Percentiles rank a stretch among this genome's conserved stretches.
Evolutionary conservation across 139 green algal species (phyloP).

Genomic region (Tetradesmus lagerheimii): DNA sequence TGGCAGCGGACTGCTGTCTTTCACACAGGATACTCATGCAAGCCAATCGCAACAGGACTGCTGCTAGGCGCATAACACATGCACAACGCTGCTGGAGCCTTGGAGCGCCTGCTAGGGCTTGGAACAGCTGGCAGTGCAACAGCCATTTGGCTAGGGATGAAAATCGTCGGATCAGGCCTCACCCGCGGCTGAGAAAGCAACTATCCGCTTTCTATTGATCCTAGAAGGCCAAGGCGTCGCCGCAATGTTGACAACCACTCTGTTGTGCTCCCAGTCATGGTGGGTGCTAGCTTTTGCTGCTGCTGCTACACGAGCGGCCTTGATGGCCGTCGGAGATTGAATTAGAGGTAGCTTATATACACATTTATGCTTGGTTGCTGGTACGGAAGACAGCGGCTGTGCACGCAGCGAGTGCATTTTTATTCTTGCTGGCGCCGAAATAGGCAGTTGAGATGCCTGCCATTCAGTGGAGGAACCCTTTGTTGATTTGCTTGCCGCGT

Average conservation of each 20-base stretch:
- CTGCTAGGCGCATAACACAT: no score
- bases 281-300: not conserved
- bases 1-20: not conserved
- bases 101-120: not conserved
- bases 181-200: constrained; percentile 13
- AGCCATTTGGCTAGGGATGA: not conserved
- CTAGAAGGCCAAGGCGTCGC: not conserved
- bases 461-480: not conserved
- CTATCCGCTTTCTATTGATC: constrained; percentile 5
- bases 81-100: not conserved
- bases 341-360: not conserved
- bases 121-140: not conserved
- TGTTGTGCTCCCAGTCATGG: not conserved
- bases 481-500: not conserved
- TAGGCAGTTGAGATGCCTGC: not conserved
- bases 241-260: not conserved
- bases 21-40: no score
- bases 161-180: not conserved
- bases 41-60: no score
- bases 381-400: not conserved
- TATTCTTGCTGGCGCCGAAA: not conserved
- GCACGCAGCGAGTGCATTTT: not conserved
- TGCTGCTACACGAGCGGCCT: not conserved
- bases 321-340: not conserved
- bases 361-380: not conserved